A percentile compares a stretch with the other conserved stretches of the same genome.
Conservation (phyloP, 257 asterid species). For the Salvia rosmarinus region DNA sequence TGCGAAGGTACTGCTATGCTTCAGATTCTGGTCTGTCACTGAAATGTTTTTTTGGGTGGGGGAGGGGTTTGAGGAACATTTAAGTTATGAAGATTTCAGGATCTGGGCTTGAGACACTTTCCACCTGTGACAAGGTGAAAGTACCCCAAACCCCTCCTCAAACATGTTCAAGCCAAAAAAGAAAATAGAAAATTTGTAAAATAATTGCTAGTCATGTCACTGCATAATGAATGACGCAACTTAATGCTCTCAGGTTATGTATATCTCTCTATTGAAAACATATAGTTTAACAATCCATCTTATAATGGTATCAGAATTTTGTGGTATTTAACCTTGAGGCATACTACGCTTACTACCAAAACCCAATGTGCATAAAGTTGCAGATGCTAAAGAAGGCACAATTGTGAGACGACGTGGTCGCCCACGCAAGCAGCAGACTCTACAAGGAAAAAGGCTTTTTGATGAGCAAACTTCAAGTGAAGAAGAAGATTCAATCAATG, state of each 20-base stretch:
- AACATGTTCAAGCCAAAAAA: background rate
- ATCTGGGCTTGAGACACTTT: too few species aligned
- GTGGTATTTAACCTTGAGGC: constrained; percentile 5
- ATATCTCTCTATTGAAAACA: background rate
- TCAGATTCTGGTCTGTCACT: constrained; percentile 5
- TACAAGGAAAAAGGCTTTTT: constrained; percentile 80
- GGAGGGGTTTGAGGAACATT: background rate
- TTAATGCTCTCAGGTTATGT: background rate
- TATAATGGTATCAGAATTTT: background rate
- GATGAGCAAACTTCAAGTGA: constrained; percentile 76
- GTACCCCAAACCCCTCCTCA: too few species aligned
- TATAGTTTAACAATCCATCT: background rate
- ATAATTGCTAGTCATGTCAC: background rate
- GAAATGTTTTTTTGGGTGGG: background rate
- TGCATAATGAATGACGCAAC: too few species aligned
- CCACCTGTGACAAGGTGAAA: too few species aligned
- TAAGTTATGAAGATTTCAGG: background rate
- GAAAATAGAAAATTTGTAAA: background rate
- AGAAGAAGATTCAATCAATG: constrained; percentile 89
- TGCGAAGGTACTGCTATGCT: constrained; percentile 59
- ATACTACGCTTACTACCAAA: constrained; percentile 14
- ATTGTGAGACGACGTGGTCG: constrained; percentile 79
- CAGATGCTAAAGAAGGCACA: constrained; percentile 68
- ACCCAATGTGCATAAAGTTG: constrained; percentile 38
- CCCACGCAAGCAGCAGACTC: constrained; percentile 68